These are phyloP conservation scores for Nakataea oryzae DNA, from an alignment of 2,329 filamentous ascomycete genomes.

Conservation along the genomic window DNA sequence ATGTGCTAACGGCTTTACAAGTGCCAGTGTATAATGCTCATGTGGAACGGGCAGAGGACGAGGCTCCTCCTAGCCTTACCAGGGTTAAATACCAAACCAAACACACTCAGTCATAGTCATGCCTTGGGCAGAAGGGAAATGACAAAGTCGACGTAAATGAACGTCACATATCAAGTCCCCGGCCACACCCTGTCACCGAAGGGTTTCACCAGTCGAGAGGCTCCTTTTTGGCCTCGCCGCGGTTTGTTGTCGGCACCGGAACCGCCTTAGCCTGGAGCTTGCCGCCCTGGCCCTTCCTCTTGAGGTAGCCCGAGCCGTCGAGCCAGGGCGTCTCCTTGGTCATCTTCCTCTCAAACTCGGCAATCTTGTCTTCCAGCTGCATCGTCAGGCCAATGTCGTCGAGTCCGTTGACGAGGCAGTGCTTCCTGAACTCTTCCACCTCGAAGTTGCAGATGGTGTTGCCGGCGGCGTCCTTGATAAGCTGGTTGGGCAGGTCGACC, in stretches of 20 bases:
- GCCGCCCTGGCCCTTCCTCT: slow-evolving; percentile 42
- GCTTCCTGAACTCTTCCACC: slow-evolving; percentile 87
- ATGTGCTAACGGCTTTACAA: neutral
- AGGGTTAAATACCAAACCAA: neutral
- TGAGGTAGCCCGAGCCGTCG: slow-evolving; percentile 75
- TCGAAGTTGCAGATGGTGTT: slow-evolving; percentile 70
- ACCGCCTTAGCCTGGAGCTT: slow-evolving; percentile 47
- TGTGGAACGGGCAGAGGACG: neutral
- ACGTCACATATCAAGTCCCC: neutral
- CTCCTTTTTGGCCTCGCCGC: slow-evolving; percentile 73
- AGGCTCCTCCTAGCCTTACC: neutral
- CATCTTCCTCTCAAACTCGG: slow-evolving; percentile 68
- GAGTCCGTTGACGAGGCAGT: slow-evolving; percentile 85
- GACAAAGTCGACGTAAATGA: neutral
- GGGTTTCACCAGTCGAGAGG: slow-evolving; percentile 81
- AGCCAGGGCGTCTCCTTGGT: slow-evolving; percentile 79
- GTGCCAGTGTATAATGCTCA: neutral
- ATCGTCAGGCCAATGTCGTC: slow-evolving; percentile 95
- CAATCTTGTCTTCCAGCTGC: slow-evolving; percentile 84
- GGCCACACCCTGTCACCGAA: neutral
- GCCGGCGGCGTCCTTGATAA: slow-evolving; percentile 66
- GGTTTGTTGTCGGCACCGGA: slow-evolving; percentile 79
- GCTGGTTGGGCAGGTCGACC: slow-evolving; percentile 77
- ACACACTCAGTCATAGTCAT: neutral
- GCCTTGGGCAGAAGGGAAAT: neutral